Evolutionary conservation across 768 basidiomycete genomes (phyloP).

Genomic region (Mycena filopes): DNA sequence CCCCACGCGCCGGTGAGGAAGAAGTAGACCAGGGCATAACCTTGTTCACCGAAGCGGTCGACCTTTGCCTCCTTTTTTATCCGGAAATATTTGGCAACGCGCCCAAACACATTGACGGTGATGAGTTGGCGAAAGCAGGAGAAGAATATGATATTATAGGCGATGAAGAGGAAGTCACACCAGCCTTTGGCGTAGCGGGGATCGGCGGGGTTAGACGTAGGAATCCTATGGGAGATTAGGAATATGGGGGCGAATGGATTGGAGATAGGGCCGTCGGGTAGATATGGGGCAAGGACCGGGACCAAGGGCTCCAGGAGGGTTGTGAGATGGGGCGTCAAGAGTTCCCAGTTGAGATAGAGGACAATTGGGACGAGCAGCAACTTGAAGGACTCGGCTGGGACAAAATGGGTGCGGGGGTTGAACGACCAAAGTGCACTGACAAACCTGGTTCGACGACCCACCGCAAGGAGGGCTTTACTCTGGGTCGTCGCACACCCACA

Average conservation of each 20-base stretch:
- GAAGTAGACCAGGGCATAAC: slow-evolving; percentile 89
- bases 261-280: slow-evolving; percentile 52
- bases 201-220: slow-evolving; percentile 61
- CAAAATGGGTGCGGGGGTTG: neutral
- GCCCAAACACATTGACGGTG: slow-evolving; percentile 70
- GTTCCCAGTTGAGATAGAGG: slow-evolving; percentile 73
- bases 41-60: slow-evolving; percentile 91
- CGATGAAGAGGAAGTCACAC: slow-evolving; percentile 81
- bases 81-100: slow-evolving; percentile 76
- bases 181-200: slow-evolving; percentile 78
- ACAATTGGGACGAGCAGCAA: slow-evolving; percentile 70
- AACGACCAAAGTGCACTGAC: slow-evolving; percentile 34
- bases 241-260: slow-evolving; percentile 85
- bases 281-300: slow-evolving; percentile 47
- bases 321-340: slow-evolving; percentile 49
- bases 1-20: slow-evolving; percentile 77
- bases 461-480: slow-evolving; percentile 56
- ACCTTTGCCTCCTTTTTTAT: slow-evolving; percentile 75
- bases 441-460: slow-evolving; percentile 84
- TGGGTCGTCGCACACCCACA: slow-evolving; percentile 26
- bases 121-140: slow-evolving; percentile 86
- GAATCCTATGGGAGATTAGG: slow-evolving; percentile 74
- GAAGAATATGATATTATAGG: slow-evolving; percentile 88
- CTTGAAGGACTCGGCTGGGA: slow-evolving; percentile 71
- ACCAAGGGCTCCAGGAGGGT: slow-evolving; percentile 23